Evolutionary conservation across 306 rosid genomes (phyloP), one percentile per base, ranked within the genome.

Genomic region (Adenanthera pavonina): DNA sequence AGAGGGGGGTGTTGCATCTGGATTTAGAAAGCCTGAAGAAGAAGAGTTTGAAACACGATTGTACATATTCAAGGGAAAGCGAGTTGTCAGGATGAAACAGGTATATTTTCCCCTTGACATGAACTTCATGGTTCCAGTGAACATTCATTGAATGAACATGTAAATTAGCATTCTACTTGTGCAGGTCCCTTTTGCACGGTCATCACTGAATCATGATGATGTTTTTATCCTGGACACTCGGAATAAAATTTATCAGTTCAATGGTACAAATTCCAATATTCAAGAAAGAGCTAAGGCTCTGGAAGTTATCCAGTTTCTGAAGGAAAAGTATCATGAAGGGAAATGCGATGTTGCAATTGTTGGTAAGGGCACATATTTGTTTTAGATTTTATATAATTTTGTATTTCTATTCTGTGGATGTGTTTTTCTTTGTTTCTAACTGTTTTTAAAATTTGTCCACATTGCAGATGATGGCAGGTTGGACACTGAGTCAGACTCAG

Each of bases 231-330:
- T 93, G 64, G 97, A 95, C 86, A 79, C 91, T 3, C 8, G 93
- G 59, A 82, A 81, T 68, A 95, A 93, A 89, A 90, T 95, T 70
- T 95, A 86, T 86, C 99, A 95, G 88, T 95, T 95, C 91, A 95
- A 95, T 62, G 99, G 99, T 83, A 96, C 96, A 19, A 95, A 95
- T 89, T 95, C 99, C 38, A 93, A 89, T 84, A 93, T 95, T 85
- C 99, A 95, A 88, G 99, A 95, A 84, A 92, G 99, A 90, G 99
- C 98, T 51, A 93, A 92, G 88, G 97, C 99, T 66, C 84, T 95
- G 90, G 99, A 95, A 89, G 94, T 93, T 68, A 87, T 92, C 84
- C 98, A 93, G 85, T 90, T 84, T 87, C 84, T 95, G 84, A 95
- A 95, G 88, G 99, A 95, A 79, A 89, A 89, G 84, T 92, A 92